Conservation (phyloP, 345 rosid genomes). For the Euphorbia peplus region DNA sequence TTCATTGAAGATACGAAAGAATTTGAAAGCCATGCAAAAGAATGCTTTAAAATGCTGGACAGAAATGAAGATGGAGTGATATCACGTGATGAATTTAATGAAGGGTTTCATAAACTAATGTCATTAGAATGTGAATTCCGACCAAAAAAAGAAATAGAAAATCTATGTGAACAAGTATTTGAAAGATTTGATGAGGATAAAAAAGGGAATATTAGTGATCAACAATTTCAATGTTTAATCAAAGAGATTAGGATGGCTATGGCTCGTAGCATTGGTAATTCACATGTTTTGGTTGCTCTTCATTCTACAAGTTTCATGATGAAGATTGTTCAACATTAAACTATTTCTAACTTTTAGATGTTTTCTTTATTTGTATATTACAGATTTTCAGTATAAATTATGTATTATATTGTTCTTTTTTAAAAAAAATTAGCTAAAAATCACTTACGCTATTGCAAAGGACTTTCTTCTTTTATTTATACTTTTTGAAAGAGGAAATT, state of each 20-base stretch:
- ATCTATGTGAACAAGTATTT: conserved; percentile 23
- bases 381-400: no score
- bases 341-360: no score
- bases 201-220: conserved; percentile 19
- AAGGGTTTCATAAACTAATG: conserved; percentile 32
- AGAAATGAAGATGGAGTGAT: conserved; percentile 36
- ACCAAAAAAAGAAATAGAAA: conserved; percentile 14
- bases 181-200: conserved; percentile 42
- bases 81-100: conserved; percentile 28
- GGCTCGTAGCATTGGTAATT: conserved; percentile 46
- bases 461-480: no score
- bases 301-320: conserved; percentile 44
- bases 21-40: conserved; percentile 28
- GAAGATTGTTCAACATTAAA: conserved; percentile 53
- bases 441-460: no score
- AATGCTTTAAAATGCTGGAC: conserved; percentile 39
- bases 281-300: conserved; percentile 43
- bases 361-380: no score
- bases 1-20: conserved; percentile 33
- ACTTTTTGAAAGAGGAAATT: no score
- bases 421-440: no score
- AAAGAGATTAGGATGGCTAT: conserved; percentile 50
- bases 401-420: no score
- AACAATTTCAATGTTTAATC: conserved; percentile 31
- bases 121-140: conserved; percentile 30